phyloP scores from a whole-genome alignment of 768 basidiomycete species.

The Coprinopsis cinerea region DNA sequence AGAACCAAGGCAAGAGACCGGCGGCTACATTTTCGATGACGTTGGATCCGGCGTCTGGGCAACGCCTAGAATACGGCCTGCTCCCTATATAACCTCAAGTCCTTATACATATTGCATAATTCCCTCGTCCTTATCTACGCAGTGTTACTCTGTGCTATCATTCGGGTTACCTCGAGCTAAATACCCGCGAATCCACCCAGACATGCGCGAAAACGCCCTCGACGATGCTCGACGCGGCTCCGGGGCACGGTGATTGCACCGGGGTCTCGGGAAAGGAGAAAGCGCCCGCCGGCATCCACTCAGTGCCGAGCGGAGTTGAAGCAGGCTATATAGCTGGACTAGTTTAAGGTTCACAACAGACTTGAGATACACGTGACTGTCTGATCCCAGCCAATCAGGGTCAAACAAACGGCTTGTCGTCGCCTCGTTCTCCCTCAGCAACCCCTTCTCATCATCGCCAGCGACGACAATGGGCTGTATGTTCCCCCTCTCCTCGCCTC shows the following conservation, averaged over 20 bases:
- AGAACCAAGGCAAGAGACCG: not conserved
- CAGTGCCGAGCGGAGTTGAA: too few species aligned
- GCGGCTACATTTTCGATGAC: not conserved
- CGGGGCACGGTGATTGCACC: too few species aligned
- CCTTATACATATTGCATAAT: too few species aligned
- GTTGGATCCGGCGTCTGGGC: slow-evolving; percentile 4
- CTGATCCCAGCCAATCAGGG: slow-evolving; percentile 2
- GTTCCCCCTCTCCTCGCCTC: slow-evolving; percentile 27
- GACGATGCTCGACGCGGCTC: too few species aligned
- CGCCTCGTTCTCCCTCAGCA: slow-evolving; percentile 14
- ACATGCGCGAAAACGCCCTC: not conserved
- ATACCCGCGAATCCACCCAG: not conserved
- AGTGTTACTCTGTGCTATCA: not conserved
- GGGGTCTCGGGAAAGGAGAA: too few species aligned
- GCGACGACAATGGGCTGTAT: slow-evolving; percentile 76
- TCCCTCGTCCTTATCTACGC: too few species aligned
- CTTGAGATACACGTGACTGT: not conserved
- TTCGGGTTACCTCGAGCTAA: too few species aligned
- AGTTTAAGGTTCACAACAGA: slow-evolving; percentile 36
- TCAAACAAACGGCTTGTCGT: slow-evolving; percentile 17
- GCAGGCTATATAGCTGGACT: slow-evolving; percentile 29
- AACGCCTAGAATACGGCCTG: slow-evolving; percentile 4
- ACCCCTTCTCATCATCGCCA: slow-evolving; percentile 23
- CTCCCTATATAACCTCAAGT: too few species aligned
- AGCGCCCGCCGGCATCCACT: too few species aligned